Base-by-base conservation (phyloP, 164 flowering plant species). In the Malania oleifera region DNA sequence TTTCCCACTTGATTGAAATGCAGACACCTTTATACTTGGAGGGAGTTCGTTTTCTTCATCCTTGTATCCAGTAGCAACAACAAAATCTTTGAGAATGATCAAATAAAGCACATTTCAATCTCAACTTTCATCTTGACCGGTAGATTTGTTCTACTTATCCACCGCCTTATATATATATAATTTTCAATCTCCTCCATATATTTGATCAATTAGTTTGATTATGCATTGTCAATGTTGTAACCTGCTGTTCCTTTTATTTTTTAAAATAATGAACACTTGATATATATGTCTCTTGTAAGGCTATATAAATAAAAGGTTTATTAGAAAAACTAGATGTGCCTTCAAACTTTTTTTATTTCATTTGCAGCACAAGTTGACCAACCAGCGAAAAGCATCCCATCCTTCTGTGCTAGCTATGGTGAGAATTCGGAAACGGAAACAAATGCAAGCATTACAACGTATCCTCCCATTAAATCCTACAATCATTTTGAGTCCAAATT, bases 1-100 rank as follows among this genome's bases (percentile, higher is more conserved):
- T 83, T 3, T 93, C 97, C 0, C 88, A 96, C 34, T 75, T 93
- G 79, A 84, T 89, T 56, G 98, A 93, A 69, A 89, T 93, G 97
- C 98, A 89, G 68, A 83, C 96, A 19, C 80, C 97, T 23, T 49
- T 82, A 9, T 93, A 93, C 69, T 70, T 89, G 58, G 87, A 87
- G 47, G 89, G 91, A 27, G 86, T 82, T 44, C 71, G 49, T 10
- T 23, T 23, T 18, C 72, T 78, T 72, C 98, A 93, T 75, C 91
- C 91, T 25, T 83, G 65, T 73, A 87, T 83, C 68, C 85, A 71
- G 48, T 65, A 57, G 44, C 67, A 74, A 39, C 26, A 44, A 25
- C 65, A 22, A 41, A 59, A 56, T 12, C 52, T n/a, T 58, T 54
- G 57, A 18, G 49, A 39, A 62, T 28, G 29, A 50, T 62, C 17